A percentile compares a stretch with the other conserved stretches of the same genome.
Evolutionary conservation across 257 asterid genomes (phyloP).

Genomic region (Gentiana macrophylla): DNA sequence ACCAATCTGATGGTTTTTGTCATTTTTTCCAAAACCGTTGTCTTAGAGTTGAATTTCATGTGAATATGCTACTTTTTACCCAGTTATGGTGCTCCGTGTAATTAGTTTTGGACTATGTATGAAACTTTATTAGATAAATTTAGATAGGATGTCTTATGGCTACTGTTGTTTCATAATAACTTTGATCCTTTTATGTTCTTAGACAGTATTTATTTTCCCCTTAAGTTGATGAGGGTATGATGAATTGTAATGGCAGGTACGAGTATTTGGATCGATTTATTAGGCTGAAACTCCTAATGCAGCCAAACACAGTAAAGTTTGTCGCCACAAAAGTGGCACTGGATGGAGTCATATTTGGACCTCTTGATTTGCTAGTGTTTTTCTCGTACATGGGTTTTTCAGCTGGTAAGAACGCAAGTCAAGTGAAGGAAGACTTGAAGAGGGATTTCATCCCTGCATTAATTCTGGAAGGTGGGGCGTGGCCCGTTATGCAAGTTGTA

Average conservation of each 20-base stretch:
- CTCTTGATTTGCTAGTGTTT: constrained; percentile 19
- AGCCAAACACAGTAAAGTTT: constrained; percentile 17
- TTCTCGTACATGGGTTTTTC: constrained; percentile 28
- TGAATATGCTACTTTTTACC: no score
- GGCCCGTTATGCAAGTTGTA: constrained; percentile 21
- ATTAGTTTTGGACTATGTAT: no score
- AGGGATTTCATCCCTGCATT: constrained; percentile 26
- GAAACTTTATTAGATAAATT: no score
- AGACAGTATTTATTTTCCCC: no score
- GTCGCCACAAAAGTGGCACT: constrained; percentile 25
- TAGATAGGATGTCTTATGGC: no score
- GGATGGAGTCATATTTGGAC: constrained; percentile 24
- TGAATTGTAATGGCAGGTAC: constrained; percentile 14
- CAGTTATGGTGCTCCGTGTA: no score
- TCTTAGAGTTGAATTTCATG: no score
- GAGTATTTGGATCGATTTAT: constrained; percentile 25
- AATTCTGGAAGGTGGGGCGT: constrained; percentile 22
- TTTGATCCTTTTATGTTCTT: no score
- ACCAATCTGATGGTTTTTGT: no score
- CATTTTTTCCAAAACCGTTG: no score
- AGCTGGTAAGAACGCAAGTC: constrained; percentile 20
- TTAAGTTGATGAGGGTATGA: no score
- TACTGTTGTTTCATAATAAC: no score
- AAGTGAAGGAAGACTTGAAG: constrained; percentile 24
- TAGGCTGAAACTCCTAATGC: constrained; percentile 15